A percentile compares a stretch with the other conserved stretches of the same genome.
Evolutionary conservation across 805 yeast species (phyloP).

Genomic region (Myxozyma vanderwaltii): DNA sequence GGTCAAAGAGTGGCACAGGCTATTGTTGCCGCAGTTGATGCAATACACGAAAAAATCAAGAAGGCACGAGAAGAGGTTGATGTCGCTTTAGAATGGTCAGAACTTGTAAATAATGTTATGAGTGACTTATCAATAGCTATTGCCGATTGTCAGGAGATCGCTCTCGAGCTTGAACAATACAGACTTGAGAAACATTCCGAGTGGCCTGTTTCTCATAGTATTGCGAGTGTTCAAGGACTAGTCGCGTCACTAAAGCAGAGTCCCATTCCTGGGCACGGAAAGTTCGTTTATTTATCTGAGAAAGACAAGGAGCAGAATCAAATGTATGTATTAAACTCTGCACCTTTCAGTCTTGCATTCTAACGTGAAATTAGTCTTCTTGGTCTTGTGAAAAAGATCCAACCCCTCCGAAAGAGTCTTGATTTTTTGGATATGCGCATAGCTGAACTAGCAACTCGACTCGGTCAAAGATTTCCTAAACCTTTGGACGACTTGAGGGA

Average conservation of each 20-base stretch:
- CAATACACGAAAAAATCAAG: neutral
- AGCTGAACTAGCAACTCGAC: slow-evolving; percentile 2
- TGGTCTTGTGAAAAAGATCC: slow-evolving; percentile 12
- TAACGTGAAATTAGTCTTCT: slow-evolving; percentile 8
- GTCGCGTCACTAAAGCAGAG: slow-evolving; percentile 22
- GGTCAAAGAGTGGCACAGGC: slow-evolving; percentile 4
- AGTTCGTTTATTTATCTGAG: slow-evolving; percentile 17
- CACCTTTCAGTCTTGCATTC: neutral
- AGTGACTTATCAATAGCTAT: slow-evolving; percentile 17
- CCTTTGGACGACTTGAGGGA: slow-evolving; percentile 2
- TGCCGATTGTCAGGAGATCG: slow-evolving; percentile 11
- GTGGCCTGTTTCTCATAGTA: slow-evolving; percentile 8
- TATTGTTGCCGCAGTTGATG: slow-evolving; percentile 9
- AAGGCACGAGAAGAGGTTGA: slow-evolving; percentile 21
- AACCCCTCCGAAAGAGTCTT: slow-evolving; percentile 23
- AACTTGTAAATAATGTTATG: slow-evolving; percentile 16
- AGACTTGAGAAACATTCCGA: slow-evolving; percentile 8
- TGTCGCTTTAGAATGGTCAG: slow-evolving; percentile 30
- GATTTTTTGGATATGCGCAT: slow-evolving; percentile 17
- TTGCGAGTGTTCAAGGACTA: slow-evolving; percentile 6
- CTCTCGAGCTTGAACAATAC: slow-evolving; percentile 3
- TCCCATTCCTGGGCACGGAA: slow-evolving; percentile 28
- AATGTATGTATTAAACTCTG: slow-evolving; percentile 1
- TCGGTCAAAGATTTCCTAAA: slow-evolving; percentile 5
- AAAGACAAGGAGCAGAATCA: slow-evolving; percentile 16